Base-by-base conservation (phyloP, 352 stramenopile genomes). In the Globisporangium alternatum region DNA sequence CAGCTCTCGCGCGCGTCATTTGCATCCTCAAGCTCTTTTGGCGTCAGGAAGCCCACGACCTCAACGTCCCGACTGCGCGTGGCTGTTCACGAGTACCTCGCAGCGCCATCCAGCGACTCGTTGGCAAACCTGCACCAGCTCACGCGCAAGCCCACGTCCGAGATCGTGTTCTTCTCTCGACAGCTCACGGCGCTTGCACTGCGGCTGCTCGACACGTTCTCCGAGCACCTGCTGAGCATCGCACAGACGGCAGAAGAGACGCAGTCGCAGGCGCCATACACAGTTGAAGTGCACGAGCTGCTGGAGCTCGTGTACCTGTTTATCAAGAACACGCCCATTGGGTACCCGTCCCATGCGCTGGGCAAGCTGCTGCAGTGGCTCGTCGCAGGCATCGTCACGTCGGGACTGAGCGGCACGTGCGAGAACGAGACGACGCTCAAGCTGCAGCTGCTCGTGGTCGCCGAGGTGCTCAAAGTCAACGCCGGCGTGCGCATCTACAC, bases 281-380 rank as follows among this genome's bases (percentile, higher is more conserved):
- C 44, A 0, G 47, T 41, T 19, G 63, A 64, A 41, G 30, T 57
- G 5, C 56, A 68, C 37, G 56, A 45, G 25, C 61, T 88, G n/a
- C 68, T 92, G 9, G 83, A 92, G 52, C 69, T 90, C 4, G 61
- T 82, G 21, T 89, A 80, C 52, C 31, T 89, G 21, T 90, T 90
- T 58, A 67, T 68, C 30, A 75, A 76, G 33, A 78, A 72, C 28
- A 77, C 80, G 0, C 62, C 70, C 9, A 81, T 94, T 48, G 81
- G 81, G 28, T 94, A 92, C 58, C 86, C 86, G 25, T 90, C 86
- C 0, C 81, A 89, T n/a, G 65, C 75, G 3, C 55, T 91, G 15
- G 81, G 78, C 35, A 89, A 89, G 65, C 60, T 91, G 39, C 25
- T 94, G 21, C 80, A 89, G 43, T 88, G 77, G 80, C 80, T 92